Percentiles rank a stretch among this genome's conserved stretches.
phyloP scores from a whole-genome alignment of 495 filamentous ascomycete species.

The Geoglossum glabrum region DNA sequence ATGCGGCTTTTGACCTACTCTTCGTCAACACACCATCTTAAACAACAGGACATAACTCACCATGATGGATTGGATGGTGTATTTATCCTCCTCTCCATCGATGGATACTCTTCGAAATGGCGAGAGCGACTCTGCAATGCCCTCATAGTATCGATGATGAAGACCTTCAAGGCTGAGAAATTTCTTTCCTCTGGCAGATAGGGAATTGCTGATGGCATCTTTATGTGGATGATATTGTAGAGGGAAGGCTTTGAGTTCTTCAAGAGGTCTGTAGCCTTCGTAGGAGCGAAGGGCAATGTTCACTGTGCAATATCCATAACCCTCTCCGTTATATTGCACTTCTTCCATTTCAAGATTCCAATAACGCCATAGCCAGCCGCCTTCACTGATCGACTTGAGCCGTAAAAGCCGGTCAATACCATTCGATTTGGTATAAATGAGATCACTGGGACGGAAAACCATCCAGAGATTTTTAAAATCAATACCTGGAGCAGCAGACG shows the following conservation, averaged over 20 bases:
- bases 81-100: not conserved
- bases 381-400: not conserved
- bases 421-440: not conserved
- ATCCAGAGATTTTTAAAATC: not conserved
- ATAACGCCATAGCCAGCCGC: not conserved
- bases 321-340: not conserved
- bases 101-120: no score
- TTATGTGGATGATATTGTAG: not conserved
- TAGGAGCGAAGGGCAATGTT: not conserved
- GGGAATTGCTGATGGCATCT: not conserved
- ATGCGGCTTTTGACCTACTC: not conserved
- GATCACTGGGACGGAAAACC: not conserved
- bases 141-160: not conserved
- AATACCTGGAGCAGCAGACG: no score
- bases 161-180: not conserved
- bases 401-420: not conserved
- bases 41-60: no score
- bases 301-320: not conserved
- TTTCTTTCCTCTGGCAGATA: not conserved
- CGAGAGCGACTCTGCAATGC: no score
- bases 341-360: no score
- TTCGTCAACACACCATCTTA: not conserved
- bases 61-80: not conserved
- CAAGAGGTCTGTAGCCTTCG: not conserved
- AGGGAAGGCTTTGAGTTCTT: not conserved